Percentiles rank a stretch among this genome's conserved stretches.
Evolutionary conservation across 768 basidiomycete species (phyloP).

Genomic region (Mycena rosella): DNA sequence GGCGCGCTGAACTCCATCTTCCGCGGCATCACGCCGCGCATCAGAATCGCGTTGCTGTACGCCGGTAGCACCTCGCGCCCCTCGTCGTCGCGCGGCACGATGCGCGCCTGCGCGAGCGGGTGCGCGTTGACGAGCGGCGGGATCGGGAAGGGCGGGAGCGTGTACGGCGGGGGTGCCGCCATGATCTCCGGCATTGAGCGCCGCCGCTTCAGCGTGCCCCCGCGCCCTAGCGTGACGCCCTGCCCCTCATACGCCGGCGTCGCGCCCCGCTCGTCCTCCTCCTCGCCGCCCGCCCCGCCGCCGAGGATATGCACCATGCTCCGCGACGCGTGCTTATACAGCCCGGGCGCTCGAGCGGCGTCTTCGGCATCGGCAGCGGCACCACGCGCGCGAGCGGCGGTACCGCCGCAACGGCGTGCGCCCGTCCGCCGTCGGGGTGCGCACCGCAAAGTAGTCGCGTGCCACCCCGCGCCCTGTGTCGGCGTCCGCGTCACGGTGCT

Average conservation of each 20-base stretch:
- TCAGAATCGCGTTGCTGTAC: slow-evolving; percentile 87
- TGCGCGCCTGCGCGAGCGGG: slow-evolving; percentile 39
- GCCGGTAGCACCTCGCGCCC: slow-evolving; percentile 83
- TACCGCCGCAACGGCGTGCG: slow-evolving; percentile 17
- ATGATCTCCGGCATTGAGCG: slow-evolving; percentile 81
- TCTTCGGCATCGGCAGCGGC: slow-evolving; percentile 26
- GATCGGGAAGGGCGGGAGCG: slow-evolving; percentile 52
- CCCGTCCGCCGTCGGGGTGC: slow-evolving; percentile 40
- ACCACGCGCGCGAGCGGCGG: slow-evolving; percentile 13
- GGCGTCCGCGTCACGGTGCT: slow-evolving; percentile 12
- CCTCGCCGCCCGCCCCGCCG: slow-evolving; percentile 35
- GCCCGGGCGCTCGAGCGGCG: slow-evolving; percentile 51
- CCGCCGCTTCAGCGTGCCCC: slow-evolving; percentile 51
- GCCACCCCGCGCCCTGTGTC: slow-evolving; percentile 15
- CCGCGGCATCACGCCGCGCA: slow-evolving; percentile 84
- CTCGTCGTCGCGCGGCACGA: slow-evolving; percentile 81
- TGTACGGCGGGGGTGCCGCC: slow-evolving; percentile 79
- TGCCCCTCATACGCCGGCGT: slow-evolving; percentile 50
- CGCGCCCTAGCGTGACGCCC: slow-evolving; percentile 30
- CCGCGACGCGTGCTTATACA: slow-evolving; percentile 71
- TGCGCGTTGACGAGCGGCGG: slow-evolving; percentile 31
- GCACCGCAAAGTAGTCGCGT: slow-evolving; percentile 35
- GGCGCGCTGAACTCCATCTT: slow-evolving; percentile 94
- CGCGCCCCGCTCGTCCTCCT: slow-evolving; percentile 37
- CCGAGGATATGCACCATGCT: slow-evolving; percentile 73